Conservation (phyloP, 306 rosid species). For the Erythrophleum fordii region DNA sequence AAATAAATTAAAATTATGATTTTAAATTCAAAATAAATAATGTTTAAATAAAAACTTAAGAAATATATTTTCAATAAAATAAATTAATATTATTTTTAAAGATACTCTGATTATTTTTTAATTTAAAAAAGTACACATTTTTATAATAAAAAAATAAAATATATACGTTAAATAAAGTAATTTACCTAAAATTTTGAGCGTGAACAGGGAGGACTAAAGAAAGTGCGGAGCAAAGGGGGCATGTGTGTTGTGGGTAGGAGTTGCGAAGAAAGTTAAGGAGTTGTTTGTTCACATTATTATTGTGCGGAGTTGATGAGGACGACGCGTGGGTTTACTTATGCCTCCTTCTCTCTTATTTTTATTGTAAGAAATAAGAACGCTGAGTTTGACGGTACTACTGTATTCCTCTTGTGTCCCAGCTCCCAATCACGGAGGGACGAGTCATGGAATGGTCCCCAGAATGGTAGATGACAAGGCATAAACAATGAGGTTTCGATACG, state of each 20-base stretch:
- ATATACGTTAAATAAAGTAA: no score
- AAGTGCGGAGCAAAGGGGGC: background rate
- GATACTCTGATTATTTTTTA: no score
- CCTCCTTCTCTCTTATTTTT: background rate
- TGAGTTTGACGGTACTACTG: background rate
- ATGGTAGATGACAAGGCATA: constrained; percentile 12
- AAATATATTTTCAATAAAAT: no score
- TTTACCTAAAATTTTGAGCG: no score
- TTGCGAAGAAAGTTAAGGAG: constrained; percentile 15
- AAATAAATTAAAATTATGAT: no score
- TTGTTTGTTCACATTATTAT: constrained; percentile 18
- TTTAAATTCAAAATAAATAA: no score
- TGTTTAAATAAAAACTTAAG: no score
- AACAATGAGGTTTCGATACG: background rate
- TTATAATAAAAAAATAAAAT: no score
- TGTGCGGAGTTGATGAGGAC: constrained; percentile 31
- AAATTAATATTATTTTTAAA: no score
- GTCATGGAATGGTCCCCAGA: constrained; percentile 29
- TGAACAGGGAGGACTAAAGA: no score
- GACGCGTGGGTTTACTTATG: constrained; percentile 29
- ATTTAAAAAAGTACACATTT: no score
- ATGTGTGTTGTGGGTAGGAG: background rate
- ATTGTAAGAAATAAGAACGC: no score
- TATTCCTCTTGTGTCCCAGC: background rate
- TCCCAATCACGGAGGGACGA: background rate